Base-by-base conservation (phyloP, 2,329 filamentous ascomycete genomes). In the Exophiala sp. region DNA sequence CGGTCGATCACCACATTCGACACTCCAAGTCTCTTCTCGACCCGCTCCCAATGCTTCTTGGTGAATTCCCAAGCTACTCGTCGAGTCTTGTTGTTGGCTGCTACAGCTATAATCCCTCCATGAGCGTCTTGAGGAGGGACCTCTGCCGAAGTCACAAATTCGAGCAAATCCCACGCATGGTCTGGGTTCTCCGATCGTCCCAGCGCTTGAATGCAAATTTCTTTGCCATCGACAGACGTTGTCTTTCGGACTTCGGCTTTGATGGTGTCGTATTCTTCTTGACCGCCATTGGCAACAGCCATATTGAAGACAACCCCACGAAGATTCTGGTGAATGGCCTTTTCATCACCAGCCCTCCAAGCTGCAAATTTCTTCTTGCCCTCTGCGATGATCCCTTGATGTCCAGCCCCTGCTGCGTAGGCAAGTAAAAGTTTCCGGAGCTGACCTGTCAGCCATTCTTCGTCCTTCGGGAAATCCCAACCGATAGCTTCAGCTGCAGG, bases 1-100 rank as follows among this genome's bases (percentile, higher is more conserved):
- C 91, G 83, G 70, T 98, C 91, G 13, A 96, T 75, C 2, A 96
- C 81, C 23, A 96, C 85, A 56, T 88, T 86, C 71, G 96, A 96
- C 35, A 76, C 75, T 65, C 79, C 82, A 47, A 97, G 76, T 67
- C 85, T 85, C 53, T 80, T 72, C 45, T 83, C 77, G 38, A 95
- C 78, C 7, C 55, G 49, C 23, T 80, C 75, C 86, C 91, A 98
- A 71, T 95, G 84, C 37, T 79, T 75, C 70, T 90, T 88, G 64
- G 96, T 79, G 69, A 86, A 95, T 46, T 83, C 73, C 93, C 93
- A 98, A 50, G 94, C 79, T 38, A 83, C 73, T 38, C 76, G 70
- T n/a, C 90, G 84, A 2, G 82, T 84, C 54, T 80, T 77, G 7
- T 81, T 73, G 70, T 96, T 96, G 56, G 72, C 75, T 2, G 86